These are phyloP conservation scores for Plasmodium fragile DNA, from an alignment of 169 alveolate species.

Conservation along the genomic window DNA sequence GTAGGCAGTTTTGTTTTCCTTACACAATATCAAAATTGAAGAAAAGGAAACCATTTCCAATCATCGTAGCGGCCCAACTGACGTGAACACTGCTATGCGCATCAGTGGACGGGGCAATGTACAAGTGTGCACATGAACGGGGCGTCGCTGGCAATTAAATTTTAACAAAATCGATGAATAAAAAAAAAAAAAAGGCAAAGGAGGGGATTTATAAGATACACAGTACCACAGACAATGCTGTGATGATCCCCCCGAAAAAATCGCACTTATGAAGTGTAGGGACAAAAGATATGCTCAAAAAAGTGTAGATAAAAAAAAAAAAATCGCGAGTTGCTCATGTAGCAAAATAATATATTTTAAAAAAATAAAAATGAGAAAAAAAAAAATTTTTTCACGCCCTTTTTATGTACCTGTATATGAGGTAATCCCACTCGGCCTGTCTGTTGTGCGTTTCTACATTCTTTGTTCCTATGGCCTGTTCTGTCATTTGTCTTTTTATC, in stretches of 20 bases:
- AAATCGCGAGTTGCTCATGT: not conserved
- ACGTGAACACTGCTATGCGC: not conserved
- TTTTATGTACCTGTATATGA: not conserved
- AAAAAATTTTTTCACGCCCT: not conserved
- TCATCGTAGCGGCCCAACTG: not conserved
- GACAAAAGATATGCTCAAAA: not conserved
- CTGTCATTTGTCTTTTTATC: not conserved
- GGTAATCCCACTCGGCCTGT: not conserved
- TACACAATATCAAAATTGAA: not conserved
- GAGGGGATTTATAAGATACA: not conserved
- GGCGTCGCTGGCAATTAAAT: not conserved
- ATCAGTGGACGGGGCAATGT: not conserved
- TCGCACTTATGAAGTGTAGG: not conserved
- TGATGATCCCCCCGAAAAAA: not conserved
- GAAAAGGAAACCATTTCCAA: not conserved
- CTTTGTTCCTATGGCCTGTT: not conserved
- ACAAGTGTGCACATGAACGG: not conserved
- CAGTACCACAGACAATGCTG: not conserved
- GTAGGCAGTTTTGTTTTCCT: not conserved
- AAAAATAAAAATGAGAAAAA: not conserved
- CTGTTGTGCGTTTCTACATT: not conserved
- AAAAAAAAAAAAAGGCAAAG: not conserved
- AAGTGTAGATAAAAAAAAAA: not conserved
- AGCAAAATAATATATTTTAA: not conserved
- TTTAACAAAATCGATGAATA: not conserved